Evolutionary conservation across 805 yeast genomes (phyloP).

Genomic region (Yamadazyma phyllophila): DNA sequence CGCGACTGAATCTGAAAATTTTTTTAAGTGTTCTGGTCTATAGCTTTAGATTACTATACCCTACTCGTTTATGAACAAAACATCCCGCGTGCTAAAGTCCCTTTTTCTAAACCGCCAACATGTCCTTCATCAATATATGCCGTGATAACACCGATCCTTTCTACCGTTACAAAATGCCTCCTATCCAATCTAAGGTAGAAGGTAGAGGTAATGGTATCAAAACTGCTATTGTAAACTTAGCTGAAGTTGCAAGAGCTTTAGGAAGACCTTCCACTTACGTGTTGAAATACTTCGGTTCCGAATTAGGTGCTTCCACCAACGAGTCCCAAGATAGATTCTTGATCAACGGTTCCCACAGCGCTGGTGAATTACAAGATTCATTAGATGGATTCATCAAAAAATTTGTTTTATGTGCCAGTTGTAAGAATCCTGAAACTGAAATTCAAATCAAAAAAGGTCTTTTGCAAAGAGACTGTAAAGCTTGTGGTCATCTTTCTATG

Average conservation of each 20-base stretch:
- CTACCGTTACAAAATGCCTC: conserved; percentile 99
- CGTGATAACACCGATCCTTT: conserved; percentile 98
- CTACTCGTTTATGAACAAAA: conserved; percentile 6
- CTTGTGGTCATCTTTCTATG: conserved; percentile 88
- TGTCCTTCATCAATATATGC: conserved; percentile 90
- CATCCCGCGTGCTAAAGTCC: not conserved
- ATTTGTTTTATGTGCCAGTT: conserved; percentile 89
- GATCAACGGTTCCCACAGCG: conserved; percentile 93
- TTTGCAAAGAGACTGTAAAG: conserved; percentile 91
- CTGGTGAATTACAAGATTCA: conserved; percentile 85
- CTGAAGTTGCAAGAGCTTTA: conserved; percentile 92
- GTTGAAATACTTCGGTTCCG: conserved; percentile 93
- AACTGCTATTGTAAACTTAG: conserved; percentile 85
- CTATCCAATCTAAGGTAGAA: conserved; percentile 93
- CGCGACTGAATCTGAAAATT: not conserved
- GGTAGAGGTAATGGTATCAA: conserved; percentile 99
- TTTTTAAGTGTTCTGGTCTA: not conserved
- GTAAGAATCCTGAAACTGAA: conserved; percentile 98
- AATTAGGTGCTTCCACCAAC: conserved; percentile 94
- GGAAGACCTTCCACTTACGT: conserved; percentile 91
- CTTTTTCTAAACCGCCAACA: conserved; percentile 21
- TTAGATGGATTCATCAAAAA: conserved; percentile 91
- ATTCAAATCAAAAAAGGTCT: conserved; percentile 72
- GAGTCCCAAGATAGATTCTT: conserved; percentile 78
- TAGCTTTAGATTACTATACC: not conserved